Base-by-base conservation (phyloP, 352 stramenopile genomes). In the Pythium sukuiense region DNA sequence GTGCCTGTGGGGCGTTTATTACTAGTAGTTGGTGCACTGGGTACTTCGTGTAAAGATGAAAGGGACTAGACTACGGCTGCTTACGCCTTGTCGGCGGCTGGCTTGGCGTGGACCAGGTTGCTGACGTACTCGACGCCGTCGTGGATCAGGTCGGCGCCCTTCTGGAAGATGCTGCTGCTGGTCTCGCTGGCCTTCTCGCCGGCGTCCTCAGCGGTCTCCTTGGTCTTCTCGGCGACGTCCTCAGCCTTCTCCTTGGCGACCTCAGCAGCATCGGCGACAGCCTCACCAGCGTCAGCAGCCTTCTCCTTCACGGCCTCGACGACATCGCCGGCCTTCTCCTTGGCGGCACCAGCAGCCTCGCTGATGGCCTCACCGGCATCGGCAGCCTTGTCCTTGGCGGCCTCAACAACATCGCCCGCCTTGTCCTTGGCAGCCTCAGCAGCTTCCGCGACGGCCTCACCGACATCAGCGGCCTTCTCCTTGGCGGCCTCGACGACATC, bases 81-180 rank as follows among this genome's bases (percentile, higher is more conserved):
- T 58, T 62, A 50, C 46, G 63, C 39, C 64, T 70, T 57, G 18
- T 70, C 64, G 1, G 81, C 79, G 8, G 76, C 73, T 64, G 74
- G 72, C 69, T 90, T 92, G 48, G 87, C 73, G 54, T 88, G 77
- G 52, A 92, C 70, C n/a, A 77, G 72, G 13, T 80, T 52, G 45
- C 45, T 52, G 53, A 92, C 78, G 70, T 90, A 90, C 48, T 86
- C 82, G 29, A 93, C 76, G 20, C 76, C 87, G 46, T 75, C 35
- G 27, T 76, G 32, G 32, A 76, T 67, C 9, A 76, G 59, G 3
- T 73, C 72, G 4, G 64, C 29, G 2, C 45, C 59, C 39, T 64
- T 80, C 61, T 89, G 79, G 52, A 89, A 73, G 18, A 91, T 68
- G 18, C 74, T 77, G 5, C 76, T 75, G 48, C 76, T 81, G 6